phyloP scores from a whole-genome alignment of 306 rosid species.

The Adenanthera pavonina region DNA sequence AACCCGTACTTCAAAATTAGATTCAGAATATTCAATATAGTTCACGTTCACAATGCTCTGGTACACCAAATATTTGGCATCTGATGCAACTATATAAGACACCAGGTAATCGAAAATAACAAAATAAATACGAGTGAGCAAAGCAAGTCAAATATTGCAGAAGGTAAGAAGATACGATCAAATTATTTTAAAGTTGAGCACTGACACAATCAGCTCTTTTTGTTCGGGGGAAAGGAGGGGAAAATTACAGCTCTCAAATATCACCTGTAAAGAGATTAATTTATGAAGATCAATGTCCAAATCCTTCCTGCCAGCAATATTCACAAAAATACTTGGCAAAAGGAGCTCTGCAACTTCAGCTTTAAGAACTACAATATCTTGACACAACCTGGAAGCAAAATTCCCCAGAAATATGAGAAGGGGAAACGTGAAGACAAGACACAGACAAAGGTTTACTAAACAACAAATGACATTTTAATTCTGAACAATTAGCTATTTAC shows the following conservation, averaged over 20 bases:
- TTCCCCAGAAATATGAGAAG: constrained; percentile 34
- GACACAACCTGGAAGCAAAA: constrained; percentile 75
- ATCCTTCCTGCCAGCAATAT: constrained; percentile 80
- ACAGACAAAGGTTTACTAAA: constrained; percentile 6
- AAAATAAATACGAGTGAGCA: neutral
- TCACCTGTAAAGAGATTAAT: constrained; percentile 73
- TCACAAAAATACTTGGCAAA: constrained; percentile 75
- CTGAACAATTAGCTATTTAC: constrained; percentile 1
- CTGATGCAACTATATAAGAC: neutral
- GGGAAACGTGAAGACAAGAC: constrained; percentile 23
- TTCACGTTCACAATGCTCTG: too few relatives aligned
- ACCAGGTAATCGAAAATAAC: neutral
- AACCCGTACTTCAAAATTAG: too few relatives aligned
- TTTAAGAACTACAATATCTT: constrained; percentile 75
- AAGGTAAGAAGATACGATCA: neutral
- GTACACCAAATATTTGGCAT: neutral
- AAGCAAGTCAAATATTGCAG: constrained; percentile 11
- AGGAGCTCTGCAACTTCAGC: constrained; percentile 92
- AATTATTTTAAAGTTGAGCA: neutral
- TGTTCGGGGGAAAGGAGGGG: neutral
- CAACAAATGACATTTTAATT: constrained; percentile 7
- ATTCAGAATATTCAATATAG: too few relatives aligned
- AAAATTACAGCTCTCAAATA: constrained; percentile 32
- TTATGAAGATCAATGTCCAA: constrained; percentile 67
- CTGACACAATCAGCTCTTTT: constrained; percentile 15